phyloP scores from a whole-genome alignment of 2,329 filamentous ascomycete genomes.

The Cercospora janseana region DNA sequence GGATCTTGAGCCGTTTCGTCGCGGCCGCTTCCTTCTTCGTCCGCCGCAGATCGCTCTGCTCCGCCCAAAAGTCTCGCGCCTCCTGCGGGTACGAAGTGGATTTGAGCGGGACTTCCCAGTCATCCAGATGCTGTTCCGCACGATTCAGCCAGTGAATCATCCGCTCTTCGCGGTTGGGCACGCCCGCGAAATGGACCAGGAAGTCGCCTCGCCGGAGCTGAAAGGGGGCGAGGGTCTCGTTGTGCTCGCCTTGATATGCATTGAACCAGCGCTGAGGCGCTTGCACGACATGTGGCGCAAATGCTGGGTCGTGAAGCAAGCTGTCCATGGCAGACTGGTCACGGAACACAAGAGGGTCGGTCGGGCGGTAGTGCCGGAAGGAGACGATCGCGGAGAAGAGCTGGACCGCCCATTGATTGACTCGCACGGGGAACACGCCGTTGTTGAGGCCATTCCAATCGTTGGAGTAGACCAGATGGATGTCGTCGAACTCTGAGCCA shows the following conservation, averaged over 20 bases:
- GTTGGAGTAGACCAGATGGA: slow-evolving; percentile 40
- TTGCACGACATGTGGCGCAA: slow-evolving; percentile 36
- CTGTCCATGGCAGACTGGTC: slow-evolving; percentile 46
- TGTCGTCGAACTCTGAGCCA: slow-evolving; percentile 37
- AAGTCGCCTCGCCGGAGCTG: slow-evolving; percentile 44
- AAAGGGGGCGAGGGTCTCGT: slow-evolving; percentile 39
- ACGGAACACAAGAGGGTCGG: slow-evolving; percentile 38
- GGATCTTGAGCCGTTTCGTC: slow-evolving; percentile 27
- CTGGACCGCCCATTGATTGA: slow-evolving; percentile 42
- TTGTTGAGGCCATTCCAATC: slow-evolving; percentile 47
- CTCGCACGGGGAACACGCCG: slow-evolving; percentile 45
- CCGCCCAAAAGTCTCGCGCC: slow-evolving; percentile 40
- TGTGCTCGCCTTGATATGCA: slow-evolving; percentile 43
- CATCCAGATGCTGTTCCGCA: slow-evolving; percentile 40
- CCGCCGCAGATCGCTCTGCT: slow-evolving; percentile 32
- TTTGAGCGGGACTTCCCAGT: slow-evolving; percentile 42
- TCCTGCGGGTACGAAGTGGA: slow-evolving; percentile 40
- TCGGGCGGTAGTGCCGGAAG: slow-evolving; percentile 42
- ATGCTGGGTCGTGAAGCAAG: slow-evolving; percentile 38
- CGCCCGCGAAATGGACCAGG: slow-evolving; percentile 46
- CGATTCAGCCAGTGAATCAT: slow-evolving; percentile 42
- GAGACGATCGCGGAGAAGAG: slow-evolving; percentile 43
- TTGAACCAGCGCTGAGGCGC: slow-evolving; percentile 49
- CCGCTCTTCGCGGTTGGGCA: slow-evolving; percentile 35
- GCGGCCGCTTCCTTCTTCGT: slow-evolving; percentile 27